Conservation (phyloP, 23 red algal genomes). For the Agarophyton chilense region DNA sequence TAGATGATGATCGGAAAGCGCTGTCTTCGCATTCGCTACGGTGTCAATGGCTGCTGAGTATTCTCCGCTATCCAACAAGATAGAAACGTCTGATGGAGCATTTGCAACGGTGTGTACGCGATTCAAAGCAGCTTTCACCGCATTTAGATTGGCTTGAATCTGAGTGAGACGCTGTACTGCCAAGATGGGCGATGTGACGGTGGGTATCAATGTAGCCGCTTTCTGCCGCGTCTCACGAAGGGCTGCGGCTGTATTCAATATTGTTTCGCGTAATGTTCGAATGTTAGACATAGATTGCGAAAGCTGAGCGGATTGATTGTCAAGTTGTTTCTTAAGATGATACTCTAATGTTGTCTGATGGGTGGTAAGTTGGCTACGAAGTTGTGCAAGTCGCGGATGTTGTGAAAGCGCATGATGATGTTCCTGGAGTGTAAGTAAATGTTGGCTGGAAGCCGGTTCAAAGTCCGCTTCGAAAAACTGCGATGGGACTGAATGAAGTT, state of each 20-base stretch:
- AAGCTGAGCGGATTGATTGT: slow-evolving; percentile 24
- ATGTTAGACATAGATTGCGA: slow-evolving; percentile 13
- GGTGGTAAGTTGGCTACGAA: slow-evolving; percentile 22
- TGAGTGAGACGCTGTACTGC: slow-evolving; percentile 29
- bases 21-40: slow-evolving; percentile 19
- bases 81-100: slow-evolving; percentile 31
- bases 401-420: slow-evolving; percentile 16
- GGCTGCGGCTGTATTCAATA: slow-evolving; percentile 13
- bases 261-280: slow-evolving; percentile 5
- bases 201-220: slow-evolving; percentile 16
- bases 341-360: slow-evolving; percentile 33
- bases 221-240: slow-evolving; percentile 40
- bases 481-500: slow-evolving; percentile 8
- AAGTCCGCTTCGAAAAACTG: slow-evolving; percentile 47
- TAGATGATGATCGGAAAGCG: slow-evolving; percentile 24
- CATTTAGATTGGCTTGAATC: slow-evolving; percentile 34
- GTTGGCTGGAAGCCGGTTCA: slow-evolving; percentile 11
- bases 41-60: slow-evolving; percentile 49
- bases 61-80: slow-evolving; percentile 21
- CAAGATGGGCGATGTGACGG: slow-evolving; percentile 14
- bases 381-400: slow-evolving; percentile 19
- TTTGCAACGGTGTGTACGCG: slow-evolving; percentile 26
- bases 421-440: slow-evolving; percentile 6
- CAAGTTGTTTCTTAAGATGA: slow-evolving; percentile 27
- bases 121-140: slow-evolving; percentile 22